Evolutionary conservation across 2,329 filamentous ascomycete species (phyloP).

Genomic region (Colletotrichum somersetense): DNA sequence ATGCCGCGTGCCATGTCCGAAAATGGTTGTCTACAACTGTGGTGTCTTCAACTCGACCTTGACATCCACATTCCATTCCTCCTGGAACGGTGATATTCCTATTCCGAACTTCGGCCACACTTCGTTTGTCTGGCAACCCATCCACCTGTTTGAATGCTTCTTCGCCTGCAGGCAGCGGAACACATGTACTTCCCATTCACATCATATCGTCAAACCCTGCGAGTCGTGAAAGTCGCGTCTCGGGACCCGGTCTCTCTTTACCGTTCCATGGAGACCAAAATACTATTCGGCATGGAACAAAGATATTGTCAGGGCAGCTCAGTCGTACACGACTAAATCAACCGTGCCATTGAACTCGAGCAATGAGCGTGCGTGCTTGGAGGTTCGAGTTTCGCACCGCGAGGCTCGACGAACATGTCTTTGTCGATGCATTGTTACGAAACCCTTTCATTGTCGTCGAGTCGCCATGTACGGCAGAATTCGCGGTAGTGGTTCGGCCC

Average conservation of each 20-base stretch:
- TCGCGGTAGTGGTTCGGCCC: background rate
- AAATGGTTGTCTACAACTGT: background rate
- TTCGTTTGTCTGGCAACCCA: background rate
- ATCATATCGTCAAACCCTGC: background rate
- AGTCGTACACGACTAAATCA: background rate
- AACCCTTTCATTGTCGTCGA: background rate
- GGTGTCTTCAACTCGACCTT: background rate
- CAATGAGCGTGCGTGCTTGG: background rate
- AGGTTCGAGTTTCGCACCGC: background rate
- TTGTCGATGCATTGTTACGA: background rate
- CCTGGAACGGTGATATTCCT: background rate
- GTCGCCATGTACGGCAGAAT: background rate
- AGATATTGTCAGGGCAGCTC: background rate
- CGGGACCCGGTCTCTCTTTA: background rate
- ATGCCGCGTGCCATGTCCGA: slow-evolving; percentile 22
- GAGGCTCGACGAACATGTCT: background rate
- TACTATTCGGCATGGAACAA: background rate
- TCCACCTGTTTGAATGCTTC: background rate
- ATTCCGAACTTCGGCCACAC: background rate
- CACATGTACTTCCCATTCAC: background rate
- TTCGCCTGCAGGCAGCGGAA: background rate
- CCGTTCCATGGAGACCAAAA: background rate
- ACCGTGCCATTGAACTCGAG: background rate
- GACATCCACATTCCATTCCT: background rate
- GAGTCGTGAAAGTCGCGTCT: background rate